Evolutionary conservation across 139 green algal species (phyloP).

Genomic region (Microglena sp.): DNA sequence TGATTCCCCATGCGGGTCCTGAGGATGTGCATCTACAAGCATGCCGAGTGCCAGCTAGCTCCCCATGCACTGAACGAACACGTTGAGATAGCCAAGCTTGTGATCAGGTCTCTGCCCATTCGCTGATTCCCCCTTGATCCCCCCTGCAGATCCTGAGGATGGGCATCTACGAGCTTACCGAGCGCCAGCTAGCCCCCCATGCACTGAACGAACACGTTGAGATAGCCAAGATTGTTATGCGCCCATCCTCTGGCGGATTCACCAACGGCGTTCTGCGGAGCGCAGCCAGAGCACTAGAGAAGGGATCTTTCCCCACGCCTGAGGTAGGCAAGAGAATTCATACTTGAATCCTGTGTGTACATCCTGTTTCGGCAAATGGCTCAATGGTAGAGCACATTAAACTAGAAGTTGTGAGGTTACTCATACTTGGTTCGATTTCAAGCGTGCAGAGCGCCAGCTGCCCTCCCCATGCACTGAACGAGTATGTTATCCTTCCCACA

Average conservation of each 20-base stretch:
- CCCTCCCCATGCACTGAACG: constrained; percentile 46
- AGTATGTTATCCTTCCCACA: constrained; percentile 67
- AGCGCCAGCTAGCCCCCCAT: constrained; percentile 30
- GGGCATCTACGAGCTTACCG: constrained; percentile 59
- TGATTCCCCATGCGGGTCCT: constrained; percentile 41
- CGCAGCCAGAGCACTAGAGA: neutral
- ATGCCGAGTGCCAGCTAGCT: constrained; percentile 34
- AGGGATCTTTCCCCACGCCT: constrained; percentile 1
- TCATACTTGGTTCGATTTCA: no score
- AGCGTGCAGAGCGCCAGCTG: constrained; percentile 44
- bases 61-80: constrained; percentile 54
- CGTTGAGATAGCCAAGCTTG: constrained; percentile 58
- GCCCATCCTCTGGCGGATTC: constrained; percentile 21
- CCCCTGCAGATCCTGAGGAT: constrained; percentile 56
- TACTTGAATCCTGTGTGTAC: no score
- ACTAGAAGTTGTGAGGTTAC: no score
- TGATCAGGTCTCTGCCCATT: constrained; percentile 6
- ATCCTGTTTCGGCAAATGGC: no score
- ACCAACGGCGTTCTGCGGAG: constrained; percentile 59
- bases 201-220: constrained; percentile 65
- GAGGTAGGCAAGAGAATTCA: constrained; percentile 8
- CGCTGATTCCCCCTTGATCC: neutral
- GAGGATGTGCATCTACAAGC: constrained; percentile 61
- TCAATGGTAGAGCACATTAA: no score
- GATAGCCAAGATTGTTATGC: constrained; percentile 44